Conservation (phyloP, 805 yeast species). For the Yamadazyma ubonensis region DNA sequence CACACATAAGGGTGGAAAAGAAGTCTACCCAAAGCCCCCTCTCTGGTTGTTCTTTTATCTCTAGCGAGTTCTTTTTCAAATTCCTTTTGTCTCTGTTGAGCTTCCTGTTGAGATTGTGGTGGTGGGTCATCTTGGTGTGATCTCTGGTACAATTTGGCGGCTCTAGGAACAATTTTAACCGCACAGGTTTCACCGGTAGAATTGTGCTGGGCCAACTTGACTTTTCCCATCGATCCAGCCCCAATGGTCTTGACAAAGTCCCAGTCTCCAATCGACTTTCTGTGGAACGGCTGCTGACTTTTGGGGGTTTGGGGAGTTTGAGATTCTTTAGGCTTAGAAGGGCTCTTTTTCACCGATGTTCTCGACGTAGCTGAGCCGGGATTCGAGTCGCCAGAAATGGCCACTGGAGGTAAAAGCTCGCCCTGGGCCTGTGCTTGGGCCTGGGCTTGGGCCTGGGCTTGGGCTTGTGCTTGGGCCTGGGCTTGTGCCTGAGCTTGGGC, state of each 20-base stretch:
- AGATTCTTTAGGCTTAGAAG: not conserved
- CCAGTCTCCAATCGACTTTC: conserved; percentile 95
- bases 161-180: conserved; percentile 89
- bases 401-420: conserved; percentile 34
- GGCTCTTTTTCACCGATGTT: conserved; percentile 7
- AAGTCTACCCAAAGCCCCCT: conserved; percentile 89
- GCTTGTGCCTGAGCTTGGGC: conserved; percentile 1
- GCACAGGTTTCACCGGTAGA: conserved; percentile 82
- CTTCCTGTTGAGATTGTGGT: conserved; percentile 56
- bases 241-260: conserved; percentile 93
- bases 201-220: conserved; percentile 86
- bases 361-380: conserved; percentile 11
- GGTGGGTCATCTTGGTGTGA: conserved; percentile 71
- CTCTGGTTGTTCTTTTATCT: conserved; percentile 90
- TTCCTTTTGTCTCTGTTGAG: conserved; percentile 62
- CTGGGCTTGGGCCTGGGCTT: conserved; percentile 15
- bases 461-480: conserved; percentile 15
- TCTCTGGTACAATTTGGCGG: conserved; percentile 72
- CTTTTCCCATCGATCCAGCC: conserved; percentile 99
- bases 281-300: conserved; percentile 56
- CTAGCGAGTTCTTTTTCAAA: conserved; percentile 81
- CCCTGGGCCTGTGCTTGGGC: conserved; percentile 2
- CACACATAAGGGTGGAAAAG: conserved; percentile 92
- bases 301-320: not conserved
- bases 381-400: conserved; percentile 15